Percentiles rank a stretch among this genome's conserved stretches.
phyloP scores from a whole-genome alignment of 441 rosid genomes.

The Mallotus repandus region DNA sequence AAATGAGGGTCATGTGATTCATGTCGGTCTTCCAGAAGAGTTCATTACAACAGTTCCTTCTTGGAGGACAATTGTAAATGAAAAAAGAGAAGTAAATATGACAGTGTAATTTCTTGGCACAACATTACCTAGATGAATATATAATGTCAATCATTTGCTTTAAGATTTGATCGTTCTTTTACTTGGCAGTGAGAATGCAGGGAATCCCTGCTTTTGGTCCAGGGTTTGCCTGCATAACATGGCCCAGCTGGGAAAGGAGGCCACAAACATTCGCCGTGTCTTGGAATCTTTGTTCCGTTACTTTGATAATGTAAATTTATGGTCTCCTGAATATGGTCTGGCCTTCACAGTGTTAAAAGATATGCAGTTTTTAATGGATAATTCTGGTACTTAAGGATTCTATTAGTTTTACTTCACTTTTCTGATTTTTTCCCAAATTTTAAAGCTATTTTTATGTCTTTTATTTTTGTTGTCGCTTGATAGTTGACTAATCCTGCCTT shows the following conservation, averaged over 20 bases:
- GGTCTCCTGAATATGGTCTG: slow-evolving; percentile 78
- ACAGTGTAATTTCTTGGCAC: slow-evolving; percentile 59
- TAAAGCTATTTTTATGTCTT: slow-evolving; percentile 7
- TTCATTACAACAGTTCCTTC: slow-evolving; percentile 54
- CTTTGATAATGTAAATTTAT: slow-evolving; percentile 61
- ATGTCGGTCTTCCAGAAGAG: slow-evolving; percentile 41
- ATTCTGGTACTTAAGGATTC: slow-evolving; percentile 49
- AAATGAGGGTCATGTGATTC: slow-evolving; percentile 66
- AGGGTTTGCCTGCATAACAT: slow-evolving; percentile 83
- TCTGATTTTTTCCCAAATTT: not conserved
- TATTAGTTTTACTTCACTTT: slow-evolving; percentile 9
- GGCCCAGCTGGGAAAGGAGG: slow-evolving; percentile 93
- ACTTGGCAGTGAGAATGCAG: slow-evolving; percentile 64
- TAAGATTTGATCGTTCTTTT: slow-evolving; percentile 24
- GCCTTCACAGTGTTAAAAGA: slow-evolving; percentile 80
- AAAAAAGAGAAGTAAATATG: slow-evolving; percentile 69
- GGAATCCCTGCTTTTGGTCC: slow-evolving; percentile 88
- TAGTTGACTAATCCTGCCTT: slow-evolving; percentile 20
- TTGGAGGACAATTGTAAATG: slow-evolving; percentile 74
- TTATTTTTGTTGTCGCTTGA: slow-evolving; percentile 5
- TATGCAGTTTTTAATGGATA: slow-evolving; percentile 77
- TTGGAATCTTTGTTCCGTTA: slow-evolving; percentile 85
- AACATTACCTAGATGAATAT: slow-evolving; percentile 18
- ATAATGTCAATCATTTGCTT: slow-evolving; percentile 13
- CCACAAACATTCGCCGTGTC: slow-evolving; percentile 77